These are phyloP conservation scores for Ambrosiella cleistominuta DNA, from an alignment of 2,329 filamentous ascomycete genomes.

Conservation along the genomic window DNA sequence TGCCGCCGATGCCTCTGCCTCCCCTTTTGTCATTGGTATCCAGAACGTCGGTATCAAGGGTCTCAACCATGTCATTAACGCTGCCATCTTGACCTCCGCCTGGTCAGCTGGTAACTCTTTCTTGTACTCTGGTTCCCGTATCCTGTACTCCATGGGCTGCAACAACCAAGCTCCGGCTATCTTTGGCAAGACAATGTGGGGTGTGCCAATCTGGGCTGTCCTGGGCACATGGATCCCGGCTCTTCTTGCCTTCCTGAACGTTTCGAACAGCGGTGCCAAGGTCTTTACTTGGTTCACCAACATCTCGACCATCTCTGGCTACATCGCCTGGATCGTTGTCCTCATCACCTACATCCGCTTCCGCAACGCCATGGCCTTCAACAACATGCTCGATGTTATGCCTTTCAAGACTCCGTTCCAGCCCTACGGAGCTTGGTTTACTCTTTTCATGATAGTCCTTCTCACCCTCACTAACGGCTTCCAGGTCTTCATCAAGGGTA, in stretches of 20 bases:
- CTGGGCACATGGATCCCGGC: slow-evolving; percentile 40
- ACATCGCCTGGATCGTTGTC: slow-evolving; percentile 43
- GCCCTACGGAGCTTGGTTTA: slow-evolving; percentile 47
- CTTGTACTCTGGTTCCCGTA: slow-evolving; percentile 50
- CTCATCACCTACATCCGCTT: slow-evolving; percentile 43
- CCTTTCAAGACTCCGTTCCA: slow-evolving; percentile 36
- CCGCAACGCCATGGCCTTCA: slow-evolving; percentile 34
- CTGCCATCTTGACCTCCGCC: slow-evolving; percentile 47
- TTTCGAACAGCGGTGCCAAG: slow-evolving; percentile 39
- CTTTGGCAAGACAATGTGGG: slow-evolving; percentile 42
- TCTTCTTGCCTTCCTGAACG: slow-evolving; percentile 52
- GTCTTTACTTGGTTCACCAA: slow-evolving; percentile 60
- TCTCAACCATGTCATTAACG: slow-evolving; percentile 51
- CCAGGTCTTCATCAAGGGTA: slow-evolving; percentile 48
- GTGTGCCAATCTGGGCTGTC: slow-evolving; percentile 41
- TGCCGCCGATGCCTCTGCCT: slow-evolving; percentile 40
- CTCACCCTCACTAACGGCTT: slow-evolving; percentile 62
- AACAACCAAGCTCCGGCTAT: slow-evolving; percentile 46
- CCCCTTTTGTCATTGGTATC: slow-evolving; percentile 51
- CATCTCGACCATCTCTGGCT: slow-evolving; percentile 45
- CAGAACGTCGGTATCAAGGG: slow-evolving; percentile 43
- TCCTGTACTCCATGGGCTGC: slow-evolving; percentile 50
- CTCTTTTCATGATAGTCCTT: slow-evolving; percentile 38
- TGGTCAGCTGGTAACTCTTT: slow-evolving; percentile 44
- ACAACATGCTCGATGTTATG: slow-evolving; percentile 31